Conservation (phyloP, 148 eudicot genomes). For the Chenopodium suecicum region DNA sequence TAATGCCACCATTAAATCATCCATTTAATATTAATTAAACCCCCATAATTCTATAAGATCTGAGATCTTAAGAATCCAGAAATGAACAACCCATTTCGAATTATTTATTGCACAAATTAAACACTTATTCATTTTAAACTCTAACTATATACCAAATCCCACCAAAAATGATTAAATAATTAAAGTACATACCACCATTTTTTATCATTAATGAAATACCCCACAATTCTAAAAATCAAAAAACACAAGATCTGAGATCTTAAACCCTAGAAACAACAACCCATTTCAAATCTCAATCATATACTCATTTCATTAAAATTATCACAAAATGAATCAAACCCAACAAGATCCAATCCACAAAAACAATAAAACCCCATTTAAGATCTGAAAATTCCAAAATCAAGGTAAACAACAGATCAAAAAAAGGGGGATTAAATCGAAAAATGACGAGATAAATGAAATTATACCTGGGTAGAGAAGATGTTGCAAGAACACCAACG, state of each 20-base stretch:
- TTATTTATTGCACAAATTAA: background rate
- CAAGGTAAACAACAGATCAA: too few relatives aligned
- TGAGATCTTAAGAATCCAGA: too few relatives aligned
- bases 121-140: too few relatives aligned
- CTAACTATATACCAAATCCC: too few relatives aligned
- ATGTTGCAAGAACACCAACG: conserved; percentile 99
- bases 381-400: background rate
- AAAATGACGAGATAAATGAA: background rate
- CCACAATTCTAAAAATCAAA: background rate
- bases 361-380: background rate
- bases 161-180: too few relatives aligned
- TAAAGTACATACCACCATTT: too few relatives aligned
- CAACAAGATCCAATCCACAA: background rate
- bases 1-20: too few relatives aligned
- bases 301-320: background rate
- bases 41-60: too few relatives aligned
- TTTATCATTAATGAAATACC: background rate
- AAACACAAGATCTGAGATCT: background rate
- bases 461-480: conserved; percentile 74
- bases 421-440: too few relatives aligned
- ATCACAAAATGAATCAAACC: background rate
- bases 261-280: too few relatives aligned
- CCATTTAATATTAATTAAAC: too few relatives aligned
- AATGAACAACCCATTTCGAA: background rate
- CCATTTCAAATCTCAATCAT: background rate